Conservation (phyloP, 2,329 filamentous ascomycete genomes). For the Ophiostoma tasmaniense region DNA sequence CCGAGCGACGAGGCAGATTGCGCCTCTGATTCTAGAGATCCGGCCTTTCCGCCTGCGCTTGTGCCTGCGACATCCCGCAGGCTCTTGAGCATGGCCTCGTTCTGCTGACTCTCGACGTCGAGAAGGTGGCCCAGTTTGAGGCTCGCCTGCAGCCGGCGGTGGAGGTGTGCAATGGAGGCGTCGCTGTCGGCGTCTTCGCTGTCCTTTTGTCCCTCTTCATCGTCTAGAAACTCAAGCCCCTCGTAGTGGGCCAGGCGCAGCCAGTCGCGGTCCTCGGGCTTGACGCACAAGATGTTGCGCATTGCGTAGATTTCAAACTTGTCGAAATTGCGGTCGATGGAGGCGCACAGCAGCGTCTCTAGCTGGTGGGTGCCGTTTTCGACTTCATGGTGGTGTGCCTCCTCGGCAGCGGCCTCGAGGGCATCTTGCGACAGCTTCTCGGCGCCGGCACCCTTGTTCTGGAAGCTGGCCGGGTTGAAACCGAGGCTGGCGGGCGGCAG, state of each 20-base stretch:
- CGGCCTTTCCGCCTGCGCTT: slow-evolving; percentile 20
- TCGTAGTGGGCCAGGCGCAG: slow-evolving; percentile 81
- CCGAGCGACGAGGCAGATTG: slow-evolving; percentile 33
- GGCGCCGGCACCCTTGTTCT: slow-evolving; percentile 16
- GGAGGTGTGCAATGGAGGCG: slow-evolving; percentile 59
- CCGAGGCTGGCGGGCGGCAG: slow-evolving; percentile 70
- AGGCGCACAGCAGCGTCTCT: slow-evolving; percentile 71
- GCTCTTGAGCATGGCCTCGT: slow-evolving; percentile 59
- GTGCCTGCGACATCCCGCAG: slow-evolving; percentile 43
- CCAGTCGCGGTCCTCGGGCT: slow-evolving; percentile 63
- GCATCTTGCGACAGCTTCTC: slow-evolving; percentile 8
- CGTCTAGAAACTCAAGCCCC: slow-evolving; percentile 43
- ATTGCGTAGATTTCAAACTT: slow-evolving; percentile 84
- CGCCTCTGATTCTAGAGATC: background rate
- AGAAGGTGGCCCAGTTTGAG: slow-evolving; percentile 64
- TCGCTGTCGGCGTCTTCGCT: slow-evolving; percentile 27
- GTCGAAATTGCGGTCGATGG: slow-evolving; percentile 78
- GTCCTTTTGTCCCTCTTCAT: slow-evolving; percentile 16
- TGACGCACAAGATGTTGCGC: slow-evolving; percentile 69
- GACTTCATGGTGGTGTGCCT: slow-evolving; percentile 59
- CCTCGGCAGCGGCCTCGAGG: slow-evolving; percentile 29
- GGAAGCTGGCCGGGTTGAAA: slow-evolving; percentile 48
- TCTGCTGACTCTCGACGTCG: slow-evolving; percentile 59
- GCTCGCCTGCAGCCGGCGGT: slow-evolving; percentile 69
- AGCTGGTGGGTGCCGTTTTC: slow-evolving; percentile 81